Evolutionary conservation across 495 filamentous ascomycete species (phyloP).

Genomic region (Hypoxylon trugodes): DNA sequence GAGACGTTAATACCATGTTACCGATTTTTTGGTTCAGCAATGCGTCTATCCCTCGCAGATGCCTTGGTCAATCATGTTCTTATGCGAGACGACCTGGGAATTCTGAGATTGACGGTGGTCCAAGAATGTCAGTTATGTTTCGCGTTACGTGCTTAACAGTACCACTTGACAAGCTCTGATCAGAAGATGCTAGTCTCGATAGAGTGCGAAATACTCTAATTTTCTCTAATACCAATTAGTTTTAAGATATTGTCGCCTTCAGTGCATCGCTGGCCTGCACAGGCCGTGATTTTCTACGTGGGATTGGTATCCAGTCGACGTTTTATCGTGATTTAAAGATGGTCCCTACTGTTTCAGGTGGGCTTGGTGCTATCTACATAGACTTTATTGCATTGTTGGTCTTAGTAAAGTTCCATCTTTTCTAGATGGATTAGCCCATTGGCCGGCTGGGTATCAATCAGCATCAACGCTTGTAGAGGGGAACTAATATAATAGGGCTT

Average conservation of each 20-base stretch:
- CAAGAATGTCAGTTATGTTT: slow-evolving; percentile 25
- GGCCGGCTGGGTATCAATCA: slow-evolving; percentile 53
- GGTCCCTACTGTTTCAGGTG: not conserved
- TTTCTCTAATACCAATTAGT: slow-evolving; percentile 39
- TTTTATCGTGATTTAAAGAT: too few species aligned
- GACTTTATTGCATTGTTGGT: not conserved
- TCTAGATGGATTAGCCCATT: slow-evolving; percentile 63
- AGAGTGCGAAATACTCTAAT: slow-evolving; percentile 25
- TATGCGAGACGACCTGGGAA: slow-evolving; percentile 14
- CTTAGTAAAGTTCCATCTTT: slow-evolving; percentile 49
- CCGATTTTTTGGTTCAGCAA: slow-evolving; percentile 30
- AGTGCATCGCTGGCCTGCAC: too few species aligned
- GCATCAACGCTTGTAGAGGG: not conserved
- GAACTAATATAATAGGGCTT: not conserved
- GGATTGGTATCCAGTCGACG: too few species aligned
- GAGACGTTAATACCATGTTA: slow-evolving; percentile 28
- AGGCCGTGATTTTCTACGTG: too few species aligned
- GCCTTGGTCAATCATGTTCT: slow-evolving; percentile 18
- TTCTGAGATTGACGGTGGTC: slow-evolving; percentile 18
- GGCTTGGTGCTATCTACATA: not conserved
- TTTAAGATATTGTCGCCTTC: too few species aligned
- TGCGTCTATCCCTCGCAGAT: slow-evolving; percentile 18
- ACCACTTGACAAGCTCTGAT: slow-evolving; percentile 30
- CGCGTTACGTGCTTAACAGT: slow-evolving; percentile 26
- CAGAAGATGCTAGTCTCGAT: slow-evolving; percentile 31